Conservation (phyloP, 805 yeast genomes). For the Pichia nanzhaoensis region DNA sequence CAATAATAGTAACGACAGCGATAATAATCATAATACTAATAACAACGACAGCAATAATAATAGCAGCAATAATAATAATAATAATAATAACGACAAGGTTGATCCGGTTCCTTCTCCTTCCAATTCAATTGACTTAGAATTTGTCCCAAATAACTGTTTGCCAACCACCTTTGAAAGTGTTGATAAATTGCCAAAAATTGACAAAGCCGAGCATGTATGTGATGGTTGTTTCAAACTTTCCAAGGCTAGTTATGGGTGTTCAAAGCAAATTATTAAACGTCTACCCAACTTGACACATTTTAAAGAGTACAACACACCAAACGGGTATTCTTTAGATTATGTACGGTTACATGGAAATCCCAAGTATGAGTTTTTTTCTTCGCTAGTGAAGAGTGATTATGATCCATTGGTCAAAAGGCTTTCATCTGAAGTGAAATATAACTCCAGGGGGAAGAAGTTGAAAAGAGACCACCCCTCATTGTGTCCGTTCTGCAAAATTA, state of each 20-base stretch:
- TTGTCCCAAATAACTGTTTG: neutral
- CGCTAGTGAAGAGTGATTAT: constrained; percentile 5
- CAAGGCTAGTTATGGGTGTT: constrained; percentile 8
- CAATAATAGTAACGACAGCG: too few relatives aligned
- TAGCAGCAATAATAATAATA: too few relatives aligned
- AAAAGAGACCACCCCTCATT: constrained; percentile 12
- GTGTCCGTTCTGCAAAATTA: constrained; percentile 10
- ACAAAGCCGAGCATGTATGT: constrained; percentile 1
- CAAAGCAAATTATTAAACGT: constrained; percentile 2
- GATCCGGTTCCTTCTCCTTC: too few relatives aligned
- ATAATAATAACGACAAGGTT: too few relatives aligned
- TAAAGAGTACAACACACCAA: constrained; percentile 10
- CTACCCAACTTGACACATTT: constrained; percentile 7
- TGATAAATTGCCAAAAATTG: constrained; percentile 6
- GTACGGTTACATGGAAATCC: constrained; percentile 5
- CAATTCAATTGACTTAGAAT: neutral
- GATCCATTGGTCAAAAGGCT: constrained; percentile 12
- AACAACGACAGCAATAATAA: too few relatives aligned
- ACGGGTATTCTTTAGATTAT: constrained; percentile 6
- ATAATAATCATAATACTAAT: too few relatives aligned
- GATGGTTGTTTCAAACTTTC: constrained; percentile 7
- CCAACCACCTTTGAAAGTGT: neutral
- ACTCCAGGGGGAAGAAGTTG: constrained; percentile 8
- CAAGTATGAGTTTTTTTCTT: constrained; percentile 8
- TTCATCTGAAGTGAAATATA: neutral